phyloP scores from a whole-genome alignment of 1,284 basidiomycete species.

The Cryptococcus sp. region DNA sequence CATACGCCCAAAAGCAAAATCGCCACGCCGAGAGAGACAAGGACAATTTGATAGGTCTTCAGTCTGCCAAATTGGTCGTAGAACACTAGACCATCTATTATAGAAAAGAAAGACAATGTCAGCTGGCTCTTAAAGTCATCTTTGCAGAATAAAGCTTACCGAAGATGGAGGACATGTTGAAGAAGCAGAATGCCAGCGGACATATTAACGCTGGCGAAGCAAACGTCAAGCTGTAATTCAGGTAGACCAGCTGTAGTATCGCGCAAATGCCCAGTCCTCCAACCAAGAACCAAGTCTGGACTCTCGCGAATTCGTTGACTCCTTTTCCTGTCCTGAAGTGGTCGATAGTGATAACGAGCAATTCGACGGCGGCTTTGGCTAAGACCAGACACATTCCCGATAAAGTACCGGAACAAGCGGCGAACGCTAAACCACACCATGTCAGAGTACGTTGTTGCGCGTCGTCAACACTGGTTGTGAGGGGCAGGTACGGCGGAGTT shows the following conservation, averaged over 20 bases:
- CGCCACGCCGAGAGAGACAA: constrained; percentile 77
- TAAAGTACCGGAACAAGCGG: constrained; percentile 85
- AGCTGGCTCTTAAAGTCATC: neutral
- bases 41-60: constrained; percentile 64
- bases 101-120: neutral
- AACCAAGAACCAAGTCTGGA: constrained; percentile 48
- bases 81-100: constrained; percentile 70
- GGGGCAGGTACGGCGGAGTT: no score
- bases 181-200: constrained; percentile 94
- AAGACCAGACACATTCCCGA: constrained; percentile 91
- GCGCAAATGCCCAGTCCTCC: constrained; percentile 42
- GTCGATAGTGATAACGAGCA: constrained; percentile 76
- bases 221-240: constrained; percentile 83
- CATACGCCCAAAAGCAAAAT: constrained; percentile 85
- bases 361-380: constrained; percentile 90
- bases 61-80: constrained; percentile 84
- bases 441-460: constrained; percentile 61
- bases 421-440: constrained; percentile 80
- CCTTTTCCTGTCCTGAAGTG: constrained; percentile 56
- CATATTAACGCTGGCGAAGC: constrained; percentile 88
- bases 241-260: constrained; percentile 71
- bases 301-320: constrained; percentile 76
- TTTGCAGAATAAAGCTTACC: constrained; percentile 28
- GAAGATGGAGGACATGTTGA: constrained; percentile 88
- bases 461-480: constrained; percentile 46